Percentiles rank a stretch among this genome's conserved stretches.
Conservation (phyloP, 768 basidiomycete genomes). For the Calocera cornea region DNA sequence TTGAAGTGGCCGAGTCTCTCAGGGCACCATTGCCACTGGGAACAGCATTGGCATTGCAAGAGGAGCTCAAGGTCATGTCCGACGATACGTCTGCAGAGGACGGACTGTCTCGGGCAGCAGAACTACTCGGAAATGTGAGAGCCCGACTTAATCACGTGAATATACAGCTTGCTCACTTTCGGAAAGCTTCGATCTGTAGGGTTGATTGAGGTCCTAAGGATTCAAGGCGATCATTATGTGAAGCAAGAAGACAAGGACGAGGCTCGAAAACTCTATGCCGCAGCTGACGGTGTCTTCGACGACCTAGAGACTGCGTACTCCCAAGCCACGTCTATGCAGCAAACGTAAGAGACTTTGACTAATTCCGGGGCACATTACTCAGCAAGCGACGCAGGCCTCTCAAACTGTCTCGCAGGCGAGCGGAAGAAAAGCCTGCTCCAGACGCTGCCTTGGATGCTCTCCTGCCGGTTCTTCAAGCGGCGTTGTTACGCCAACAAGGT, state of each 20-base stretch:
- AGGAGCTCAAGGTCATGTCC: constrained; percentile 56
- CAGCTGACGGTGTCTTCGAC: constrained; percentile 35
- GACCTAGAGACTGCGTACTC: constrained; percentile 46
- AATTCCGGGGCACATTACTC: neutral
- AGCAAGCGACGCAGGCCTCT: neutral
- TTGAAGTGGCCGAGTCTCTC: constrained; percentile 54
- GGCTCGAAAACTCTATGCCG: neutral
- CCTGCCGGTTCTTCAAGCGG: constrained; percentile 4
- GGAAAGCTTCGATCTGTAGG: constrained; percentile 5
- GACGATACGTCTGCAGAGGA: constrained; percentile 46
- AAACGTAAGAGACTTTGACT: constrained; percentile 14
- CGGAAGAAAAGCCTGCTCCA: neutral
- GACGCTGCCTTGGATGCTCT: constrained; percentile 4
- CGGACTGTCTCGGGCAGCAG: constrained; percentile 39
- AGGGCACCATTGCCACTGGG: constrained; percentile 51
- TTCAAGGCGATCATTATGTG: constrained; percentile 14
- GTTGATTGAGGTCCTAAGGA: constrained; percentile 9
- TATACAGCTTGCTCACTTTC: constrained; percentile 8
- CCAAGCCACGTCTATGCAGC: constrained; percentile 38
- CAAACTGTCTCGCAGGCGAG: neutral
- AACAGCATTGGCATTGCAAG: constrained; percentile 51
- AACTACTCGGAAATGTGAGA: constrained; percentile 33
- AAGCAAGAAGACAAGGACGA: constrained; percentile 5
- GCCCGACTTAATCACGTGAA: constrained; percentile 7
- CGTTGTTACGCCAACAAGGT: constrained; percentile 50